Percentiles rank a stretch among this genome's conserved stretches.
These are phyloP conservation scores for Taiozyma sp. DNA, from an alignment of 1,139 yeast genomes.

Conservation along the genomic window DNA sequence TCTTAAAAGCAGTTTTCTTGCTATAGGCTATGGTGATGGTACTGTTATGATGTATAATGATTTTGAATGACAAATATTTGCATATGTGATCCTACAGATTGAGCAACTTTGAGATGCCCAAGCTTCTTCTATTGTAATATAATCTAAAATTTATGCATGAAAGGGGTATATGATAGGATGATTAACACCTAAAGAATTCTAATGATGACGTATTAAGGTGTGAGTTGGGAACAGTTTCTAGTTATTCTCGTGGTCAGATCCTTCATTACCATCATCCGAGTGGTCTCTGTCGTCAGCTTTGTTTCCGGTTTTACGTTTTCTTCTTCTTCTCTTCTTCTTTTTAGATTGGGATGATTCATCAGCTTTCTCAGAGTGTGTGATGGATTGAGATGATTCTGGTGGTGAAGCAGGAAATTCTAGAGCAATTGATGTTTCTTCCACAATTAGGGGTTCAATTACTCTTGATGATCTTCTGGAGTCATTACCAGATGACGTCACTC, in stretches of 20 bases:
- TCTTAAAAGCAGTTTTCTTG: conserved; percentile 19
- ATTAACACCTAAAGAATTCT: not conserved
- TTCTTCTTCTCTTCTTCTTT: conserved; percentile 1
- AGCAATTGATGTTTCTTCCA: not conserved
- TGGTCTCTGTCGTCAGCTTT: not conserved
- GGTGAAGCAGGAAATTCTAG: not conserved
- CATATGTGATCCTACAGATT: not conserved
- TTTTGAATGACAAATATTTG: not conserved
- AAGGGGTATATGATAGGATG: not conserved
- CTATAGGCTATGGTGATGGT: conserved; percentile 40
- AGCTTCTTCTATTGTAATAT: not conserved
- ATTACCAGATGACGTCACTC: not conserved
- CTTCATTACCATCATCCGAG: not conserved
- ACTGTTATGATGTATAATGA: conserved; percentile 25
- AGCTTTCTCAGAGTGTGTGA: not conserved
- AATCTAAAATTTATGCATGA: not conserved
- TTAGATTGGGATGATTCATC: not conserved
- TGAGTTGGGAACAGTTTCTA: not conserved
- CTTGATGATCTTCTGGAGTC: conserved; percentile 1
- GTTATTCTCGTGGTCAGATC: not conserved
- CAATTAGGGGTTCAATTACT: not conserved
- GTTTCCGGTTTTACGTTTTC: not conserved
- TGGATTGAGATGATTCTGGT: not conserved
- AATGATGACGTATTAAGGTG: no score
- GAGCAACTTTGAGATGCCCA: not conserved